Conservation (phyloP, 2,329 filamentous ascomycete genomes). For the Setomelanomma holmii region DNA sequence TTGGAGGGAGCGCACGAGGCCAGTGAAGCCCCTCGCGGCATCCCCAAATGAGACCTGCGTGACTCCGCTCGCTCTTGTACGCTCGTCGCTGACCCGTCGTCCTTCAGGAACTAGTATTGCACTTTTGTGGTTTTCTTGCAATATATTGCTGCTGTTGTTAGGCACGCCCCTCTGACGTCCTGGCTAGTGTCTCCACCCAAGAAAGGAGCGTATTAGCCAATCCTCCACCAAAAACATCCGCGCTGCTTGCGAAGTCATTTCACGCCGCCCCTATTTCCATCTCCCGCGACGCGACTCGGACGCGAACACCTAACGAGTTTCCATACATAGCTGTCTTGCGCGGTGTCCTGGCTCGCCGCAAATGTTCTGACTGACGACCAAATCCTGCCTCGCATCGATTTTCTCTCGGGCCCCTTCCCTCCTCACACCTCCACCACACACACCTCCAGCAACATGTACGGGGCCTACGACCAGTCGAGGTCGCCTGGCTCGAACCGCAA, state of each 20-base stretch:
- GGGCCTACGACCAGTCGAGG: slow-evolving; percentile 56
- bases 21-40: background rate
- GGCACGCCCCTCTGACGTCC: slow-evolving; percentile 19
- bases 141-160: background rate
- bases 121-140: background rate
- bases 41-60: background rate
- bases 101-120: slow-evolving; percentile 10
- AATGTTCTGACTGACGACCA: slow-evolving; percentile 37
- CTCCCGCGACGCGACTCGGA: slow-evolving; percentile 3
- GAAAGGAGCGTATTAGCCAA: slow-evolving; percentile 33
- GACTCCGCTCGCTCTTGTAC: slow-evolving; percentile 2
- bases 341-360: slow-evolving; percentile 29
- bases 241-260: slow-evolving; percentile 25
- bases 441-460: slow-evolving; percentile 44
- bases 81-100: background rate
- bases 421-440: slow-evolving; percentile 11
- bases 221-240: slow-evolving; percentile 25
- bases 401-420: slow-evolving; percentile 26
- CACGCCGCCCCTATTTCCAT: slow-evolving; percentile 24
- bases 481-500: slow-evolving; percentile 77
- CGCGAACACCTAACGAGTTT: background rate
- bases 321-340: too few relatives aligned
- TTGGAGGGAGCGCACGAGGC: background rate
- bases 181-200: slow-evolving; percentile 32
- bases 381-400: slow-evolving; percentile 28